Conservation (phyloP, 2,329 filamentous ascomycete genomes). For the Fusarium lateritium region DNA sequence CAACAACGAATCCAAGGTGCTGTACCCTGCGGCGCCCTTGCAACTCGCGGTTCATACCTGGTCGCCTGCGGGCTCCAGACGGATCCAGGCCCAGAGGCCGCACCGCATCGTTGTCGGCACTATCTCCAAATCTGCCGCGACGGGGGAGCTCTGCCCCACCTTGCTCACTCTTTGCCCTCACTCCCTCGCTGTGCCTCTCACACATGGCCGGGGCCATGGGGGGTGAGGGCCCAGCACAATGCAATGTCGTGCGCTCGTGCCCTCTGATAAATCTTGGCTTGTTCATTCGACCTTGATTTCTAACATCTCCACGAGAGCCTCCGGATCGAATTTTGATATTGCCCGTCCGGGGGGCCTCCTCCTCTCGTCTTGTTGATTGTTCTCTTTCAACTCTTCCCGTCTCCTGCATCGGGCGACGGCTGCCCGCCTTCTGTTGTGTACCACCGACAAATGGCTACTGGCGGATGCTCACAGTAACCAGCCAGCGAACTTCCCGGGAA, state of each 20-base stretch:
- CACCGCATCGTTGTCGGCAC: constrained; percentile 49
- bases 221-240: constrained; percentile 50
- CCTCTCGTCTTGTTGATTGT: constrained; percentile 37
- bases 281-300: constrained; percentile 49
- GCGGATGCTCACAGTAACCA: constrained; percentile 43
- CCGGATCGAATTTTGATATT: constrained; percentile 46
- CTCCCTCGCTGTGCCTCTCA: constrained; percentile 47
- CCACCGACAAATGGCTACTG: constrained; percentile 45
- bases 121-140: constrained; percentile 51
- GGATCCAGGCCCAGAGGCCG: constrained; percentile 44
- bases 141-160: constrained; percentile 49
- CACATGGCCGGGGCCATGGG: constrained; percentile 49
- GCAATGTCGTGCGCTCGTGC: constrained; percentile 52
- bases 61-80: constrained; percentile 39
- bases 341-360: constrained; percentile 40
- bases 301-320: constrained; percentile 48
- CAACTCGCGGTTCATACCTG: constrained; percentile 42
- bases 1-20: constrained; percentile 31
- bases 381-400: constrained; percentile 35
- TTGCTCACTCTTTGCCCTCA: constrained; percentile 47
- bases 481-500: constrained; percentile 35
- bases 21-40: constrained; percentile 40
- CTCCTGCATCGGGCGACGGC: constrained; percentile 40
- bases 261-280: constrained; percentile 51
- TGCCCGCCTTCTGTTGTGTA: constrained; percentile 46